These are phyloP conservation scores for Mucor irregularis DNA, from an alignment of 371 early-diverging fungal species.

Conservation along the genomic window DNA sequence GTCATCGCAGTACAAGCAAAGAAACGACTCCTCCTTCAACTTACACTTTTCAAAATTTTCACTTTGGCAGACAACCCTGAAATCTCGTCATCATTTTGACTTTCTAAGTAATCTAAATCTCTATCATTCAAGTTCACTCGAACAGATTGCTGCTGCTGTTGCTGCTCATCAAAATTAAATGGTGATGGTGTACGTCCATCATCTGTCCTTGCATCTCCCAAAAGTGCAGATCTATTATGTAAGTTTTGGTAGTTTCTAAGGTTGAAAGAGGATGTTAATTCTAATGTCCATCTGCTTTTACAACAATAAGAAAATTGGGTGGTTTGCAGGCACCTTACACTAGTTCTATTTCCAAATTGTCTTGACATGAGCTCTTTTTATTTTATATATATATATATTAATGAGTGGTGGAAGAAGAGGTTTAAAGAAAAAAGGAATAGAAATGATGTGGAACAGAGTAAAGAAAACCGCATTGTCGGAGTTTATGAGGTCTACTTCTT, in stretches of 20 bases:
- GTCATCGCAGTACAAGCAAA: neutral
- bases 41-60: conserved; percentile 46
- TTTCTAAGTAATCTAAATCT: conserved; percentile 49
- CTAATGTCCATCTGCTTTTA: too few species aligned
- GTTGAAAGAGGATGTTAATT: too few species aligned
- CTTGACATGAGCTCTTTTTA: too few species aligned
- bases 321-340: conserved; percentile 31
- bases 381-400: too few species aligned
- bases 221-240: conserved; percentile 44
- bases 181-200: conserved; percentile 31
- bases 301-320: neutral
- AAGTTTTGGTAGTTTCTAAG: conserved; percentile 48
- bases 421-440: neutral
- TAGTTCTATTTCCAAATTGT: conserved; percentile 42
- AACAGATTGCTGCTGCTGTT: conserved; percentile 21
- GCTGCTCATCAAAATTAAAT: conserved; percentile 5
- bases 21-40: too few species aligned
- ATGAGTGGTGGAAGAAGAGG: neutral
- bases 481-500: too few species aligned
- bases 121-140: conserved; percentile 45
- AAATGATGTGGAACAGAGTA: neutral
- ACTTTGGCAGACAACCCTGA: conserved; percentile 52
- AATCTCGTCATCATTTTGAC: conserved; percentile 51
- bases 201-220: conserved; percentile 30
- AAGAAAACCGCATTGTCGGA: too few species aligned